Evolutionary conservation across 2,329 filamentous ascomycete genomes (phyloP).

Genomic region (Trichoderma afroharzianum): DNA sequence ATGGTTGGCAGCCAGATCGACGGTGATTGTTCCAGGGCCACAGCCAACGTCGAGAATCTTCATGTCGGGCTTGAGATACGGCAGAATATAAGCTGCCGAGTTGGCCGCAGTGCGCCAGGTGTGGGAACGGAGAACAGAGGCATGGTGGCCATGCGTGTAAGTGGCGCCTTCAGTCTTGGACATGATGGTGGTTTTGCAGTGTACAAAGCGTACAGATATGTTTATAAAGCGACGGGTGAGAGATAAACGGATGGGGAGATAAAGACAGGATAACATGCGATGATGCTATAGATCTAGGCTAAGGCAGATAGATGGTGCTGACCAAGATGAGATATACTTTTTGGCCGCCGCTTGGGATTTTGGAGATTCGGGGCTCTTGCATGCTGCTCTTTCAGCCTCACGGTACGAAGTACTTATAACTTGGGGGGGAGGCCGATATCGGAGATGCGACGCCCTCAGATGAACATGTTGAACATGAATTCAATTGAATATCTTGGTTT

Average conservation of each 20-base stretch:
- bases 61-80: slow-evolving; percentile 36
- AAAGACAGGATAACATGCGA: not conserved
- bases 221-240: not conserved
- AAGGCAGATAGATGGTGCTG: not conserved
- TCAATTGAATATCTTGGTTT: not conserved
- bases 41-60: slow-evolving; percentile 46
- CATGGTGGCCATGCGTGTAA: slow-evolving; percentile 40
- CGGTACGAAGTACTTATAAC: not conserved
- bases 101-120: slow-evolving; percentile 39
- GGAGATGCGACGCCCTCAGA: not conserved
- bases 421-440: slow-evolving; percentile 7
- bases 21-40: slow-evolving; percentile 47
- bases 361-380: slow-evolving; percentile 4
- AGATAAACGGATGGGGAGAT: not conserved
- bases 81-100: slow-evolving; percentile 41
- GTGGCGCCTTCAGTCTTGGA: slow-evolving; percentile 20
- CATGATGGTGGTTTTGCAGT: not conserved
- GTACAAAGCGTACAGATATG: not conserved
- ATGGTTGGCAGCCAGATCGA: slow-evolving; percentile 32
- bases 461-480: not conserved
- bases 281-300: not conserved
- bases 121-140: slow-evolving; percentile 36
- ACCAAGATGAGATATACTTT: slow-evolving; percentile 1
- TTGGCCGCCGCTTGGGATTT: not conserved
- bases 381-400: not conserved